phyloP scores from a whole-genome alignment of 2,329 filamentous ascomycete species.

The Penicillium sp. region DNA sequence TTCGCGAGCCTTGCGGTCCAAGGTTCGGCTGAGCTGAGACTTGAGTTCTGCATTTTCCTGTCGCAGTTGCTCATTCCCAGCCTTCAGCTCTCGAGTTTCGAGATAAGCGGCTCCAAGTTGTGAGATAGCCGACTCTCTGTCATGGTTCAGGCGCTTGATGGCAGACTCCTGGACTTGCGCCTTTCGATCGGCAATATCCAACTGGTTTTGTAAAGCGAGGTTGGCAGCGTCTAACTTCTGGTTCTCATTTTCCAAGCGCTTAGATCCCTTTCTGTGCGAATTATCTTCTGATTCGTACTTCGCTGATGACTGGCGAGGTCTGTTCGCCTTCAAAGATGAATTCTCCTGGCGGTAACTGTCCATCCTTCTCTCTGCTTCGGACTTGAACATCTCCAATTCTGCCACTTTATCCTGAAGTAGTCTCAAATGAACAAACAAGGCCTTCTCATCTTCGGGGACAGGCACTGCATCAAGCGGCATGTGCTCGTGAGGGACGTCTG shows the following conservation, averaged over 20 bases:
- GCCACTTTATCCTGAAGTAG: constrained; percentile 58
- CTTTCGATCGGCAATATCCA: constrained; percentile 57
- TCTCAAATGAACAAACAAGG: constrained; percentile 60
- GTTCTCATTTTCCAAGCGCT: constrained; percentile 36
- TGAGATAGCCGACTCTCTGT: constrained; percentile 57
- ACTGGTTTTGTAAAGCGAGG: constrained; percentile 53
- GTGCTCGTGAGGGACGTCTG: constrained; percentile 39
- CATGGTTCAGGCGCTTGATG: constrained; percentile 54
- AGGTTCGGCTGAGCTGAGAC: constrained; percentile 32
- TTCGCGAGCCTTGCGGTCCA: constrained; percentile 26
- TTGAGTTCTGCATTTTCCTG: constrained; percentile 42
- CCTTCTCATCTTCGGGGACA: constrained; percentile 62
- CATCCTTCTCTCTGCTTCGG: constrained; percentile 49
- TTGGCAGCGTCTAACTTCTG: constrained; percentile 53
- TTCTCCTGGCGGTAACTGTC: constrained; percentile 55
- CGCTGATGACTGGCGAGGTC: constrained; percentile 35
- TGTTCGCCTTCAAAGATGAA: constrained; percentile 49
- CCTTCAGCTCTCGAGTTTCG: constrained; percentile 47
- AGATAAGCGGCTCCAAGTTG: constrained; percentile 58
- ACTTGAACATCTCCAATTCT: constrained; percentile 56
- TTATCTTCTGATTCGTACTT: constrained; percentile 48
- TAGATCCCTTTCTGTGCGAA: constrained; percentile 34
- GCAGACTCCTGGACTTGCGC: constrained; percentile 53
- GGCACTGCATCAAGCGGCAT: constrained; percentile 53
- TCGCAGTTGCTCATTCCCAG: constrained; percentile 38